Percentiles rank a stretch among this genome's conserved stretches.
Evolutionary conservation across 164 flowering plant genomes (phyloP).

Genomic region (Liriodendron chinense): DNA sequence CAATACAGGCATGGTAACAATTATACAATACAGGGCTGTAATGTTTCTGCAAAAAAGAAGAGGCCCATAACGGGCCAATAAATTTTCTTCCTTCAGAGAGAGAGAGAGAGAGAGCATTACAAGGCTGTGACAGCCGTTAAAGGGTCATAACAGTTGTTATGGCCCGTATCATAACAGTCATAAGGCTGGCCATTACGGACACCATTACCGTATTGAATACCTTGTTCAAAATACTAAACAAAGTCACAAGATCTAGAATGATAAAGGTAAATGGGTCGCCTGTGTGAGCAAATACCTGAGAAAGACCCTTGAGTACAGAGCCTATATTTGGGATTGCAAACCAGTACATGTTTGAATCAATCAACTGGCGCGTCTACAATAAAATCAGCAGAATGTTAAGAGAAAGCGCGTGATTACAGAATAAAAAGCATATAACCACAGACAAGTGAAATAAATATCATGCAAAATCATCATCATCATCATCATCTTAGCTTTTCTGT

Average conservation of each 20-base stretch:
- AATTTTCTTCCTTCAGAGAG: too few relatives aligned
- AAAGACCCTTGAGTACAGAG: constrained; percentile 74
- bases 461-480: background rate
- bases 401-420: background rate
- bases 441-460: background rate
- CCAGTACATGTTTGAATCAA: constrained; percentile 88
- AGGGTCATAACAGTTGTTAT: too few relatives aligned
- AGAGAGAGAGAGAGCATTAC: too few relatives aligned
- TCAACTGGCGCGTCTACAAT: constrained; percentile 80
- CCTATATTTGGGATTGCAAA: constrained; percentile 94
- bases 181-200: too few relatives aligned
- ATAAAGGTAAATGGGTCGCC: background rate
- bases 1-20: too few relatives aligned
- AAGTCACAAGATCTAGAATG: background rate
- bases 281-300: constrained; percentile 52
- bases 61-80: too few relatives aligned
- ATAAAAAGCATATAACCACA: background rate
- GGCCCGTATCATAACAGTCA: too few relatives aligned
- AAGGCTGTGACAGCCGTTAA: too few relatives aligned
- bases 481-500: background rate
- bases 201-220: too few relatives aligned
- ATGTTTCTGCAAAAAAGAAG: too few relatives aligned
- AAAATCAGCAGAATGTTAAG: background rate
- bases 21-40: too few relatives aligned
- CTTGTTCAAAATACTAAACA: too few relatives aligned